A percentile compares a stretch with the other conserved stretches of the same genome.
Evolutionary conservation across 1,139 yeast genomes (phyloP).

Genomic region (Blastobotrys indianensis): DNA sequence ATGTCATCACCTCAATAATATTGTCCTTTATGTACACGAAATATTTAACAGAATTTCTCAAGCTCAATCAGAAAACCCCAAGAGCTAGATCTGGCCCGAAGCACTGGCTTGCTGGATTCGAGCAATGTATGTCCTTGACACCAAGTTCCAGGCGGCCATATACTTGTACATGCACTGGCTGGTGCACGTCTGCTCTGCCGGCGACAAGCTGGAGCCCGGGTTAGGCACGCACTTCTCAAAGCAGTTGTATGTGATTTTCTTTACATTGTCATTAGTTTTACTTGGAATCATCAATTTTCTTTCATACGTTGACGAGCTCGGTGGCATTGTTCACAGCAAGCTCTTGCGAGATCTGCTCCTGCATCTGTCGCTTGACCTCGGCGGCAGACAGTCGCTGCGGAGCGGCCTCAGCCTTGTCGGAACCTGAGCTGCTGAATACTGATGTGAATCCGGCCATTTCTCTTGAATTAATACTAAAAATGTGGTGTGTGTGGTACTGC

Average conservation of each 20-base stretch:
- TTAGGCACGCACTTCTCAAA: slow-evolving; percentile 65
- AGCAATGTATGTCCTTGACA: slow-evolving; percentile 67
- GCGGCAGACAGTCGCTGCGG: slow-evolving; percentile 29
- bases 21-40: slow-evolving; percentile 2
- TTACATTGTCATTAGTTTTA: slow-evolving; percentile 4
- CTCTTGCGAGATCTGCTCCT: slow-evolving; percentile 71
- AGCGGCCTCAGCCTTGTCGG: slow-evolving; percentile 20
- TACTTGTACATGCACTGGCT: slow-evolving; percentile 78
- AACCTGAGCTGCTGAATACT: slow-evolving; percentile 38
- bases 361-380: slow-evolving; percentile 53
- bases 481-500: too few species aligned
- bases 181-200: slow-evolving; percentile 52
- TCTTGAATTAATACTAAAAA: too few species aligned
- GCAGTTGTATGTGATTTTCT: slow-evolving; percentile 80
- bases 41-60: neutral
- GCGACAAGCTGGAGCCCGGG: slow-evolving; percentile 46
- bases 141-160: slow-evolving; percentile 85
- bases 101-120: slow-evolving; percentile 55
- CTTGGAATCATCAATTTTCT: neutral
- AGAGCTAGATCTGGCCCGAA: slow-evolving; percentile 12
- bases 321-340: slow-evolving; percentile 86
- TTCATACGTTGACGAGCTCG: slow-evolving; percentile 58
- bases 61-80: too few species aligned
- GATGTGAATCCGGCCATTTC: slow-evolving; percentile 32
- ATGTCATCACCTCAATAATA: neutral